phyloP scores from a whole-genome alignment of 1,284 basidiomycete genomes.

The Boletus semigastroideus region DNA sequence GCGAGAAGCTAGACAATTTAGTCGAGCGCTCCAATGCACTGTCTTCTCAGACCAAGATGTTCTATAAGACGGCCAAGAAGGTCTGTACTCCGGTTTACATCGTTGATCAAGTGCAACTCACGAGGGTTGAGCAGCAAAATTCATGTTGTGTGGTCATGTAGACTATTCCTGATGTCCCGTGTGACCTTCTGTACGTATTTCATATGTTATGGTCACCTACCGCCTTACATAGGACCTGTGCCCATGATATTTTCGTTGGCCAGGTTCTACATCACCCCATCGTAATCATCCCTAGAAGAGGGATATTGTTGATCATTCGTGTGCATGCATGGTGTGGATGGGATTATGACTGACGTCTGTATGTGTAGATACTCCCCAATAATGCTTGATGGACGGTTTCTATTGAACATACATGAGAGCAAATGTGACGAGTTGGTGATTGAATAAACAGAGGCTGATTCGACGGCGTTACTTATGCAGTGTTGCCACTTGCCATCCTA shows the following conservation, averaged over 20 bases:
- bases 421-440: neutral
- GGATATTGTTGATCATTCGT: constrained; percentile 4
- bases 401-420: neutral
- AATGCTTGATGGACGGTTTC: neutral
- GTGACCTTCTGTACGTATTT: constrained; percentile 25
- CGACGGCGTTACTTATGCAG: too few species aligned
- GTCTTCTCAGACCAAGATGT: constrained; percentile 91
- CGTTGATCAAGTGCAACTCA: constrained; percentile 6
- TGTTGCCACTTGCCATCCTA: too few species aligned
- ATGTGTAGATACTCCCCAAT: neutral
- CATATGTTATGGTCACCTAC: constrained; percentile 19
- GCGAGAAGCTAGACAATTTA: constrained; percentile 96
- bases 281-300: constrained; percentile 1
- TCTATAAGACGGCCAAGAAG: constrained; percentile 94
- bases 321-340: neutral
- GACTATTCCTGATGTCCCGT: constrained; percentile 15
- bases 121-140: constrained; percentile 48
- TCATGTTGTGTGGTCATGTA: constrained; percentile 60
- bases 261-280: neutral
- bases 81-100: constrained; percentile 41
- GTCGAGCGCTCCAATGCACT: constrained; percentile 94
- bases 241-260: constrained; percentile 5
- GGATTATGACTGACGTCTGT: neutral
- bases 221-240: constrained; percentile 1
- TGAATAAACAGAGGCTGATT: too few species aligned